These are phyloP conservation scores for Pseudopithomyces maydicus DNA, from an alignment of 2,329 filamentous ascomycete genomes.

Conservation along the genomic window DNA sequence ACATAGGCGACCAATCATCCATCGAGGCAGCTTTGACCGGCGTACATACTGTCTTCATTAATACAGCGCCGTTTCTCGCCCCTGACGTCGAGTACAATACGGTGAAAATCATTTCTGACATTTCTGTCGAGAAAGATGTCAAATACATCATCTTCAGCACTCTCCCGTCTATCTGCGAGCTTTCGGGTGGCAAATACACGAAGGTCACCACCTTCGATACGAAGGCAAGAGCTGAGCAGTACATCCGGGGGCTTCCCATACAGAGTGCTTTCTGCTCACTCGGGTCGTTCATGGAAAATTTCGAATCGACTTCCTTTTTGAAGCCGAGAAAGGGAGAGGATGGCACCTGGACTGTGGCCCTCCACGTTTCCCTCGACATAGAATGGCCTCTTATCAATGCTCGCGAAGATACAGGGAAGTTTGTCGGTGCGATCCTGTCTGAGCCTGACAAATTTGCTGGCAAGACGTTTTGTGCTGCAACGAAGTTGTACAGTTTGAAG, in stretches of 20 bases:
- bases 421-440: constrained; percentile 42
- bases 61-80: constrained; percentile 47
- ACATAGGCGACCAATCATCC: constrained; percentile 47
- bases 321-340: constrained; percentile 36
- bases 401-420: constrained; percentile 50
- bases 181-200: constrained; percentile 42
- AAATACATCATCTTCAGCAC: constrained; percentile 51
- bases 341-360: constrained; percentile 31
- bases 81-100: constrained; percentile 28
- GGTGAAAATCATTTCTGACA: constrained; percentile 48
- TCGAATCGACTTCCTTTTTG: constrained; percentile 23
- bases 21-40: constrained; percentile 50
- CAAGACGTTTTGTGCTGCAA: constrained; percentile 49
- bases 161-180: constrained; percentile 36
- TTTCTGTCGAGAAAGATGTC: constrained; percentile 41
- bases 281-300: constrained; percentile 19
- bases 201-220: constrained; percentile 48
- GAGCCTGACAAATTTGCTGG: constrained; percentile 49
- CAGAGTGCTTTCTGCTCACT: constrained; percentile 20
- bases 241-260: constrained; percentile 52
- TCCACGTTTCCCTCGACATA: constrained; percentile 9
- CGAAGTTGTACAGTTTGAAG: constrained; percentile 42
- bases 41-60: constrained; percentile 56
- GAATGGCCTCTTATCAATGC: constrained; percentile 50
- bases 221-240: constrained; percentile 54